Evolutionary conservation across 306 rosid species (phyloP).

Genomic region (Oxytropis ochrocephala): DNA sequence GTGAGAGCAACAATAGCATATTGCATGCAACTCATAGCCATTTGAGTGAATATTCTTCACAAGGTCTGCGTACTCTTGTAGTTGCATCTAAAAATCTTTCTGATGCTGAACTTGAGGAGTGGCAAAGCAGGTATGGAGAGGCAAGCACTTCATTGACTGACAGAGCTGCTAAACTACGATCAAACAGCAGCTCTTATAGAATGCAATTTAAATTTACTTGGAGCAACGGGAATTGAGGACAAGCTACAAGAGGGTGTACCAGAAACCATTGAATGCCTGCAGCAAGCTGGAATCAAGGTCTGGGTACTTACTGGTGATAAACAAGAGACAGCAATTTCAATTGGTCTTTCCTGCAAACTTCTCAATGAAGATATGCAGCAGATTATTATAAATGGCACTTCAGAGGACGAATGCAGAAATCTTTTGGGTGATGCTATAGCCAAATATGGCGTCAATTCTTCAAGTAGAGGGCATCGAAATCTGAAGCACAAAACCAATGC

Average conservation of each 20-base stretch:
- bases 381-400: slow-evolving; percentile 72
- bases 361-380: slow-evolving; percentile 71
- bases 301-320: slow-evolving; percentile 99
- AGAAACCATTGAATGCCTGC: slow-evolving; percentile 78
- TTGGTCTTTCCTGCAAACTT: slow-evolving; percentile 89
- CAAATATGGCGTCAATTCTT: slow-evolving; percentile 55
- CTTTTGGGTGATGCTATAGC: slow-evolving; percentile 62
- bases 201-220: slow-evolving; percentile 70
- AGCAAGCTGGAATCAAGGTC: slow-evolving; percentile 97
- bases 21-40: slow-evolving; percentile 53
- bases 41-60: slow-evolving; percentile 68
- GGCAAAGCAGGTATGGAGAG: slow-evolving; percentile 81
- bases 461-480: slow-evolving; percentile 15
- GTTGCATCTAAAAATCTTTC: slow-evolving; percentile 75
- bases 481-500: slow-evolving; percentile 29
- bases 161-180: slow-evolving; percentile 61
- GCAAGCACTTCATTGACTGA: slow-evolving; percentile 91
- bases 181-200: slow-evolving; percentile 77
- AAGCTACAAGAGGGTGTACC: slow-evolving; percentile 98
- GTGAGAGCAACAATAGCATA: slow-evolving; percentile 30
- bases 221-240: slow-evolving; percentile 96
- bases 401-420: slow-evolving; percentile 64
- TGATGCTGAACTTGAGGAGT: slow-evolving; percentile 64
- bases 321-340: slow-evolving; percentile 98
- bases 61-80: slow-evolving; percentile 90